Base-by-base conservation (phyloP, 1,139 yeast genomes). In the Zygosaccharomyces sapae region DNA sequence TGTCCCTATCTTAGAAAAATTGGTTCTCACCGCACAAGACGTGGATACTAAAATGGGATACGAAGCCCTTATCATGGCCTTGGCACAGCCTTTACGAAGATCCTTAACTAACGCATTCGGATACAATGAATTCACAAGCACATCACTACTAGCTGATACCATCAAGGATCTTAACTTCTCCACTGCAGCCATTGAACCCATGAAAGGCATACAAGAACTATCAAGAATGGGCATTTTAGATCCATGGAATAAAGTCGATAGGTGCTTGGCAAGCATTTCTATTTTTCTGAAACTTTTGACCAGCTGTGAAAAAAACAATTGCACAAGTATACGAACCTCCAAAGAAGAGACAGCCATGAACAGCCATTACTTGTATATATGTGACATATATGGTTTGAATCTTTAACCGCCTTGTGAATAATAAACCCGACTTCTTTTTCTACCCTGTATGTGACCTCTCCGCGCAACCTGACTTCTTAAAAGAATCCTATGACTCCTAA, bases 201-300 rank as follows among this genome's bases (percentile, higher is more conserved):
- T 34, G 9, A 43, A 51, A 6, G 35, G 16, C 9, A 33, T 34
- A 9, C 39, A 22, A 16, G 49, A 55, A 41, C 35, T 50, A 25
- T 22, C 41, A 2, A 41, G 47, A 20, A 10, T 19, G 2, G 65
- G 65, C 2, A 18, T 47, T 2, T 18, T 63, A 9, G 66, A 63
- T 33, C 63, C 66, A 4, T 60, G 63, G 64, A 53, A 49, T 34
- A 53, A 48, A 31, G 38, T 58, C 13, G 63, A 60, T 41, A 34
- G 44, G 12, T 47, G 55, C 19, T 39, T 63, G 8, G 29, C 46
- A 5, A 48, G 48, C 19, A 55, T 58, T 2, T 33, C 51, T 5
- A 40, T 33, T 8, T 61, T 59, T 40, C 41, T 61, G 27, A 50
- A 43, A 29, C 38, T 59, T 25, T 30, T 55, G 2, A 44, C 58